These are phyloP conservation scores for Hippophae tibetana DNA, from an alignment of 306 rosid genomes.

Conservation along the genomic window DNA sequence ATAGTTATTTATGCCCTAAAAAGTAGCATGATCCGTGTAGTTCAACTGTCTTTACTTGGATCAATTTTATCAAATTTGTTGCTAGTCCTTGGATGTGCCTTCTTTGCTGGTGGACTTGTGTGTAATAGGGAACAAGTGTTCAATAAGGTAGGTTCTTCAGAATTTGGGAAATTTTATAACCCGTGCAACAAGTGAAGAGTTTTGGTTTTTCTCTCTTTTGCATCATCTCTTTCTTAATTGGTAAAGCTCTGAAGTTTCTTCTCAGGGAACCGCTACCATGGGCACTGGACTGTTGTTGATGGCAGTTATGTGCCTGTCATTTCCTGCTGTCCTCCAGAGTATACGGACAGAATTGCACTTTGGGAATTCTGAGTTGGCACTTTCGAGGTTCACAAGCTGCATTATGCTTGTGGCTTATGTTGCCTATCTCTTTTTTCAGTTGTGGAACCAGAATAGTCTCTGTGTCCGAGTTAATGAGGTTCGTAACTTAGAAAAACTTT, in stretches of 20 bases:
- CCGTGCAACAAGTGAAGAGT: not conserved
- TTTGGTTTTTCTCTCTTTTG: not conserved
- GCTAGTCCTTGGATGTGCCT: constrained; percentile 81
- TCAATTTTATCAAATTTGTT: constrained; percentile 81
- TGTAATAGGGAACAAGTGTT: constrained; percentile 60
- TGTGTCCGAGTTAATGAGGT: constrained; percentile 42
- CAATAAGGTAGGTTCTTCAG: constrained; percentile 43
- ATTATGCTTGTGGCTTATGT: constrained; percentile 61
- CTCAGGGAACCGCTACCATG: constrained; percentile 28
- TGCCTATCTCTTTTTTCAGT: constrained; percentile 43
- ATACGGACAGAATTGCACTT: constrained; percentile 35
- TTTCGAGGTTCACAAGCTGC: constrained; percentile 71
- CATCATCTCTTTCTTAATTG: not conserved
- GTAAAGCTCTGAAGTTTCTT: not conserved
- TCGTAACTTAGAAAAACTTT: not conserved
- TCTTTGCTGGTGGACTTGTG: constrained; percentile 71
- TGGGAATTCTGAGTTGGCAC: constrained; percentile 49
- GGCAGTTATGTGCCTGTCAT: constrained; percentile 55
- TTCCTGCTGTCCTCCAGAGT: constrained; percentile 56
- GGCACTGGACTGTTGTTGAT: constrained; percentile 44
- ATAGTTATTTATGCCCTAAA: constrained; percentile 63
- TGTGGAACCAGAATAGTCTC: constrained; percentile 31
- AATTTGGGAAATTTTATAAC: not conserved
- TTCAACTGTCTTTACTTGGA: constrained; percentile 72
- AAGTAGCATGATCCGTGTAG: constrained; percentile 59